Evolutionary conservation across 495 filamentous ascomycete genomes (phyloP), one percentile per base, ranked within the genome.

Genomic region (Penicillium odoratum): DNA sequence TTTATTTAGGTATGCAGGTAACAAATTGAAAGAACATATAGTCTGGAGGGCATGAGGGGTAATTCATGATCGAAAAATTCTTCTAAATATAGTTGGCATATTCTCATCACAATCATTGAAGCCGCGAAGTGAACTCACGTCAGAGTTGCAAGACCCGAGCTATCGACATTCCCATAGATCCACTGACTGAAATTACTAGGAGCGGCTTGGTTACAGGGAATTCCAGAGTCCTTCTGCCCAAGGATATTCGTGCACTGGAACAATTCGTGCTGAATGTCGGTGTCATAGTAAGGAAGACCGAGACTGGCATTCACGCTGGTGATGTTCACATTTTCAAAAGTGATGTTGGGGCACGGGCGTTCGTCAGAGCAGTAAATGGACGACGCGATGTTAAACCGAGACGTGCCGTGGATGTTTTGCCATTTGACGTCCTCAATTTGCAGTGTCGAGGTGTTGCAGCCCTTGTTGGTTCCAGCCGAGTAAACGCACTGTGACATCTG

Each of bases 401-500:
- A 72, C 8, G 81, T 85, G 13, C 81, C 82, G 1, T 72, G 77
- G 52, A 84, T 78, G 61, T 85, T 83, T 53, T 78, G 67, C 79
- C 80, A 86, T 34, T 66, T 73, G 43, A 85, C 71, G 59, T 82
- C 73, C 26, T 67, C 61, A 59, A 81, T 78, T 50, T 75, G 67
- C 31, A 83, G 61, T 43, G 71, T 76, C 18, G 73, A 79, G 28
- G 64, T 67, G 59, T 85, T 81, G 71, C 82, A 83, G 33, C 56
- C 56, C 43, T 66, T 71, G 51, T 59, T 44, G 45, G 69, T 71
- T 25, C 63, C 53, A 38, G 56, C 64, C 5, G 74, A 76, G 70
- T 84, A 85, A 57, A 83, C 83, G 61, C 83, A 85, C n/a, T 75
- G 69, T 8, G 79, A 80, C 29, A 85, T 73, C 63, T 84, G 82